Percentiles rank a stretch among this genome's conserved stretches.
These are phyloP conservation scores for Phytopythium sindhum DNA, from an alignment of 352 stramenopile genomes.

Conservation along the genomic window DNA sequence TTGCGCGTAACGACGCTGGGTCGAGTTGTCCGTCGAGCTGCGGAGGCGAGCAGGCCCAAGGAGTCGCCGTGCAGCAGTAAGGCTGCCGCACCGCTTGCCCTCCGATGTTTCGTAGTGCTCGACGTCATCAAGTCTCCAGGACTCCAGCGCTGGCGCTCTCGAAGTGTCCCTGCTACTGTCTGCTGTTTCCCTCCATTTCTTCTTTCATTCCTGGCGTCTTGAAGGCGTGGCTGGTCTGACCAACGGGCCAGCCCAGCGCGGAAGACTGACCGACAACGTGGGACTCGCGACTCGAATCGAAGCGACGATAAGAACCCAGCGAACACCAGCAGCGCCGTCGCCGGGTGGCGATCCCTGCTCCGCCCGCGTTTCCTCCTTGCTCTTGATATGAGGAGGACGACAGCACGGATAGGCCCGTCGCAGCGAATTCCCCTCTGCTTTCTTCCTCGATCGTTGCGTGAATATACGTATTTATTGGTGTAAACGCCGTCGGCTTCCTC, in stretches of 20 bases:
- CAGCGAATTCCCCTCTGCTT: no score
- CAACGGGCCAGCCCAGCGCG: not conserved
- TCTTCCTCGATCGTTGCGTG: not conserved
- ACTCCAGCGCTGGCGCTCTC: not conserved
- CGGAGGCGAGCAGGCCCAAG: not conserved
- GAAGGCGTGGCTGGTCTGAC: not conserved
- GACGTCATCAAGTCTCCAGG: not conserved
- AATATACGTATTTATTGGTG: conserved; percentile 10
- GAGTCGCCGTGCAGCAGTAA: conserved; percentile 4
- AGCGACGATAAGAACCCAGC: not conserved
- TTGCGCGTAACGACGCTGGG: not conserved
- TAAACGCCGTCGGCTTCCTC: not conserved
- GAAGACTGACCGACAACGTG: not conserved
- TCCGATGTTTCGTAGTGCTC: not conserved
- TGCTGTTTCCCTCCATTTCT: not conserved
- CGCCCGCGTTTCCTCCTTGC: not conserved
- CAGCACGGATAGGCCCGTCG: not conserved
- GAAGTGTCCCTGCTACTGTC: not conserved
- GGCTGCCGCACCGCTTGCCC: not conserved
- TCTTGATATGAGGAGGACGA: not conserved
- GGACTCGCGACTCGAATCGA: not conserved
- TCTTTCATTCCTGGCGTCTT: conserved; percentile 4
- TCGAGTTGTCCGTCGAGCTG: not conserved
- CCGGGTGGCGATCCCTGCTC: not conserved
- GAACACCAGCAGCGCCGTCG: not conserved